phyloP scores from a whole-genome alignment of 2,329 filamentous ascomycete genomes.

The Diaporthe helianthi region DNA sequence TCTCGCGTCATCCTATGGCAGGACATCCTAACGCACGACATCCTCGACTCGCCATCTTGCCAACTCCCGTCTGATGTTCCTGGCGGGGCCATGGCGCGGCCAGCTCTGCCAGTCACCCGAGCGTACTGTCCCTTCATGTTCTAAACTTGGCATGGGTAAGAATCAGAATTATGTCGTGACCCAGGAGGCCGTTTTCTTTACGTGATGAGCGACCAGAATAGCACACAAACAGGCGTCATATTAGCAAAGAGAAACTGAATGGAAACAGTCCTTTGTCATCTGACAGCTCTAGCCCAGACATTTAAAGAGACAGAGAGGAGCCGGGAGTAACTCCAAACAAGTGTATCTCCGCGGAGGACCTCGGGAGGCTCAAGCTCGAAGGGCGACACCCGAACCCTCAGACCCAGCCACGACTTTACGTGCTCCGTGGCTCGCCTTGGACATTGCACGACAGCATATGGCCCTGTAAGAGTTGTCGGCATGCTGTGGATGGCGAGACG shows the following conservation, averaged over 20 bases:
- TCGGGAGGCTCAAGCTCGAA: neutral
- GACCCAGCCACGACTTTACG: neutral
- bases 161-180: constrained; percentile 18
- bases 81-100: neutral
- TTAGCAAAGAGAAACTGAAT: constrained; percentile 42
- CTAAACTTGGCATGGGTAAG: neutral
- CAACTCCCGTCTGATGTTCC: neutral
- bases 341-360: constrained; percentile 32
- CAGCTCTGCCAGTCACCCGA: neutral
- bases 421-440: neutral
- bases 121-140: neutral
- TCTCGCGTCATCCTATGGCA: neutral
- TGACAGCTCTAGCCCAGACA: neutral
- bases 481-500: neutral
- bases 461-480: neutral
- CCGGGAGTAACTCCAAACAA: neutral
- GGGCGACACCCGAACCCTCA: constrained; percentile 17
- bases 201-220: constrained; percentile 20
- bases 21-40: neutral
- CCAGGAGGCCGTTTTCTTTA: constrained; percentile 18
- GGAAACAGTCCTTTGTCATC: constrained; percentile 1
- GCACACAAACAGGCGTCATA: constrained; percentile 36
- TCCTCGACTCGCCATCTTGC: neutral
- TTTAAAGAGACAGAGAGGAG: constrained; percentile 20
- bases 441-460: neutral